Evolutionary conservation across 2,329 filamentous ascomycete genomes (phyloP).

Genomic region (Magnaporthiopsis incrustans): DNA sequence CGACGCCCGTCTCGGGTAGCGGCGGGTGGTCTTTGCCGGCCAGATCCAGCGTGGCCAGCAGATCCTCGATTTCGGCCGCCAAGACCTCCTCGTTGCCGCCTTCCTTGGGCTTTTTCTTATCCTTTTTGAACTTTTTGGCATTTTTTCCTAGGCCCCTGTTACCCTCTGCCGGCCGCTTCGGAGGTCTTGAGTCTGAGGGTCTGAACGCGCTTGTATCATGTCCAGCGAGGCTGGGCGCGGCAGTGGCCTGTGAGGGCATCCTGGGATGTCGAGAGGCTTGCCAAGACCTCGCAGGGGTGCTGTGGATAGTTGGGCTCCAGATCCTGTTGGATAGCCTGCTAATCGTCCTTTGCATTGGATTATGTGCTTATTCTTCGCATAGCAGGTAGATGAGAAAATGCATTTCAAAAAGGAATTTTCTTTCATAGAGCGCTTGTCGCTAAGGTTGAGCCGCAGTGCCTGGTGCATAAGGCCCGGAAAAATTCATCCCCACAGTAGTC

Average conservation of each 20-base stretch:
- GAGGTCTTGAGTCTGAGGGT: not conserved
- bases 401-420: not conserved
- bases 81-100: slow-evolving; percentile 62
- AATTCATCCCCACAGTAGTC: not conserved
- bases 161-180: not conserved
- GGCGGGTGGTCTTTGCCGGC: slow-evolving; percentile 11
- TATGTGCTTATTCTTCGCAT: not conserved
- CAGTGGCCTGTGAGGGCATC: not conserved
- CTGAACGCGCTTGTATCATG: not conserved
- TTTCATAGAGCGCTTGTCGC: not conserved
- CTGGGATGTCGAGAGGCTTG: not conserved
- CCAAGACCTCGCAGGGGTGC: not conserved
- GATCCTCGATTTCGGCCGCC: slow-evolving; percentile 50
- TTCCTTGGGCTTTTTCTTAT: slow-evolving; percentile 29
- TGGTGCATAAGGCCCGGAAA: too few species aligned
- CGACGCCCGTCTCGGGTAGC: slow-evolving; percentile 60
- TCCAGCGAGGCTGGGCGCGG: too few species aligned
- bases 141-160: not conserved
- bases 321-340: not conserved
- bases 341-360: not conserved
- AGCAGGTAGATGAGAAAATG: not conserved
- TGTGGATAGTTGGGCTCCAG: not conserved
- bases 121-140: slow-evolving; percentile 1
- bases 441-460: too few species aligned
- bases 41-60: slow-evolving; percentile 37